Percentiles rank a stretch among this genome's conserved stretches.
Conservation (phyloP, 768 basidiomycete species). For the Fistulinella prunicolor region DNA sequence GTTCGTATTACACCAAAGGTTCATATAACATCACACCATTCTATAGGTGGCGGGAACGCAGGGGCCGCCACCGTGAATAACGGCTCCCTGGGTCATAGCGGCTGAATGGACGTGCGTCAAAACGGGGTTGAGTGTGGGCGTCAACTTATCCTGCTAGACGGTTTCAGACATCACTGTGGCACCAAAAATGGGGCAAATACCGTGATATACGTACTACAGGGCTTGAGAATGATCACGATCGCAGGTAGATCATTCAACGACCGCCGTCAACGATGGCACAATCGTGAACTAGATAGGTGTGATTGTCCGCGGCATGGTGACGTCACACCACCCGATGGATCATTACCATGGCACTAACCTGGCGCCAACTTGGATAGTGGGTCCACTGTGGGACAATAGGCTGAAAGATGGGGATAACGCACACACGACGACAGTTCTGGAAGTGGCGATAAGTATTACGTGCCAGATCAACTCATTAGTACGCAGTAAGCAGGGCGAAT, state of each 20-base stretch:
- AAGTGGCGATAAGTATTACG: background rate
- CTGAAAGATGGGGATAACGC: background rate
- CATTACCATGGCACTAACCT: no score
- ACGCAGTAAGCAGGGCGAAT: background rate
- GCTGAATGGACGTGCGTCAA: no score
- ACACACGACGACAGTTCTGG: background rate
- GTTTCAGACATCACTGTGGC: constrained; percentile 1
- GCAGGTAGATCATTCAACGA: background rate
- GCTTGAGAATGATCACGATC: background rate
- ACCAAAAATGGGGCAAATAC: constrained; percentile 2
- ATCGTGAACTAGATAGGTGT: no score
- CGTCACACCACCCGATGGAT: no score
- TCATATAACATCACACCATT: background rate
- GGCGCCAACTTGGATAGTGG: no score
- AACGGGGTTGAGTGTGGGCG: background rate
- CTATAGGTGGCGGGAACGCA: background rate
- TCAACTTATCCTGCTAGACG: background rate
- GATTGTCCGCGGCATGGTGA: no score
- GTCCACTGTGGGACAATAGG: no score
- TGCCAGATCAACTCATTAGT: background rate
- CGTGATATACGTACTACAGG: background rate
- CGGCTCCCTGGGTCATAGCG: no score
- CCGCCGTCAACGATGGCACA: no score
- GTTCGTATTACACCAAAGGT: background rate
- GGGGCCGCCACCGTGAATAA: background rate